These are phyloP conservation scores for Dryadomyces sulphureus DNA, from an alignment of 2,329 filamentous ascomycete genomes.

Conservation along the genomic window DNA sequence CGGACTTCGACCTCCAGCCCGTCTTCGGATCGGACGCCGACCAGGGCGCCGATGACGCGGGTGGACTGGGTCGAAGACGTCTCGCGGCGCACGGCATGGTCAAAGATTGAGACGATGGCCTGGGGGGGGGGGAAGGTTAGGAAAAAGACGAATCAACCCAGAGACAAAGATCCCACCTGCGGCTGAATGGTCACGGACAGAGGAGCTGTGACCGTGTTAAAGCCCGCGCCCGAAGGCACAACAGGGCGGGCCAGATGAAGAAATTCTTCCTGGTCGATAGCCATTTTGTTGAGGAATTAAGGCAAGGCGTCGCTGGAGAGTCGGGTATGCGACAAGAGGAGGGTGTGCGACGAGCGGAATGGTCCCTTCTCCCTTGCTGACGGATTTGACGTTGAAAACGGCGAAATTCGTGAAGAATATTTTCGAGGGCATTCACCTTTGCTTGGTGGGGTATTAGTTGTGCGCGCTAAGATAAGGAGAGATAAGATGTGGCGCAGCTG, in stretches of 20 bases:
- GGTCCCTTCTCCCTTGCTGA: not conserved
- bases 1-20: slow-evolving; percentile 92
- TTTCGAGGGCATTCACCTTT: slow-evolving; percentile 15
- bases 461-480: slow-evolving; percentile 38
- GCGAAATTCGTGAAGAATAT: slow-evolving; percentile 12
- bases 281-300: slow-evolving; percentile 40
- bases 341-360: slow-evolving; percentile 7
- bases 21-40: slow-evolving; percentile 89
- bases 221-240: slow-evolving; percentile 63
- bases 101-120: slow-evolving; percentile 65
- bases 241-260: slow-evolving; percentile 89
- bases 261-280: slow-evolving; percentile 67
- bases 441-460: slow-evolving; percentile 21
- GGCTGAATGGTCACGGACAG: slow-evolving; percentile 90
- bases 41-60: slow-evolving; percentile 89
- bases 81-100: slow-evolving; percentile 87
- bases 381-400: not conserved
- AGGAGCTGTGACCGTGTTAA: slow-evolving; percentile 76
- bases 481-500: slow-evolving; percentile 1
- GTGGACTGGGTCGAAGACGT: slow-evolving; percentile 64
- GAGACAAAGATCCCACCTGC: slow-evolving; percentile 51
- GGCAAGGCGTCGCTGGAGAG: not conserved
- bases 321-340: slow-evolving; percentile 10
- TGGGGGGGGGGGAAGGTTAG: slow-evolving; percentile 14
- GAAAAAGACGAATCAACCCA: not conserved